Conservation (phyloP, 257 asterid genomes). For the Plectranthus barbatus region DNA sequence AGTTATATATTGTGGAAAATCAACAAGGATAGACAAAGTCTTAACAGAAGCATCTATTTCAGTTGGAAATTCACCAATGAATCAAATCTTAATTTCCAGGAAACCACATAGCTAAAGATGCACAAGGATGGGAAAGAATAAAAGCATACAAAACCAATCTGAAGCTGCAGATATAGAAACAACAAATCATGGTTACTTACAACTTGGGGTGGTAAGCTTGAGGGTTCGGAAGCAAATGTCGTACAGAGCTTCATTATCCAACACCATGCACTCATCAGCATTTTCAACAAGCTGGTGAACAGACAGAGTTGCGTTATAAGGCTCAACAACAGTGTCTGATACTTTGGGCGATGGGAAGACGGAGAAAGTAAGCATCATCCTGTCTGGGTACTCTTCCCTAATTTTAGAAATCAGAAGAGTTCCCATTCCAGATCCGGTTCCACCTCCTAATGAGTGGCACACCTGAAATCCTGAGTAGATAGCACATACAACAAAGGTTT, state of each 20-base stretch:
- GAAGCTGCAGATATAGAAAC: neutral
- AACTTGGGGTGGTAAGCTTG: conserved; percentile 50
- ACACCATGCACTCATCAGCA: conserved; percentile 46
- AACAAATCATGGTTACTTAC: conserved; percentile 15
- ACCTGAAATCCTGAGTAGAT: conserved; percentile 33
- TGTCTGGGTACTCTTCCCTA: conserved; percentile 43
- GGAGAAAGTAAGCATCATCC: conserved; percentile 47
- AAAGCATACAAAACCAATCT: too few species aligned
- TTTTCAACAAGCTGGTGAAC: conserved; percentile 49
- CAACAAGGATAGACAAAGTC: too few species aligned
- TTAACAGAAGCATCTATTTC: too few species aligned
- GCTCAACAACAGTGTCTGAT: conserved; percentile 46
- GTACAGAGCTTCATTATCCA: conserved; percentile 41
- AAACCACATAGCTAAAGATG: neutral
- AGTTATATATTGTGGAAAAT: neutral
- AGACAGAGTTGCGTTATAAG: conserved; percentile 38
- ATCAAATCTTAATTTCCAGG: neutral
- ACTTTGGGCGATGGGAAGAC: conserved; percentile 43
- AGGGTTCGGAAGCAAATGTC: conserved; percentile 52
- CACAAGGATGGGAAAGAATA: neutral
- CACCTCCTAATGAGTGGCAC: conserved; percentile 47
- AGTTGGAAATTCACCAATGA: neutral
- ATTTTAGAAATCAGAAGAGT: conserved; percentile 41
- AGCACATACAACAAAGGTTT: neutral
- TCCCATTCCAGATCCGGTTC: conserved; percentile 49